These are phyloP conservation scores for Verruconis gallopava DNA, from an alignment of 2,329 filamentous ascomycete genomes.

Conservation along the genomic window DNA sequence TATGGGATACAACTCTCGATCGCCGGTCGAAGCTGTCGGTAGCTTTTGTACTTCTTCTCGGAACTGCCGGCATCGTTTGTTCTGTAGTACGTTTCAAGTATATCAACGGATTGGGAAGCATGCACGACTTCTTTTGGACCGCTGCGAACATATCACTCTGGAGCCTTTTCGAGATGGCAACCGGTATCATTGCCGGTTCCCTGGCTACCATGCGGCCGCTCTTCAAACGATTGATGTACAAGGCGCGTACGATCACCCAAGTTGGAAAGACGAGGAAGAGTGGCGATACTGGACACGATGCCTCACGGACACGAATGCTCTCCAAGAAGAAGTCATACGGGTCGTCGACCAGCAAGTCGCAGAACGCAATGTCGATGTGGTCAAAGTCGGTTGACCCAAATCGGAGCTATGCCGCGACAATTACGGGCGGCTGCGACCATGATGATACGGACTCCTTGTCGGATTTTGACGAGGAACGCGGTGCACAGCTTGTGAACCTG, in stretches of 20 bases:
- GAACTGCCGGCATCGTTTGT: constrained; percentile 18
- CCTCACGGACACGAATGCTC: neutral
- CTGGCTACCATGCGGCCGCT: constrained; percentile 11
- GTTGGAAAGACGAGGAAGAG: neutral
- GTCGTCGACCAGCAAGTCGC: neutral
- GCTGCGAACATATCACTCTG: constrained; percentile 2
- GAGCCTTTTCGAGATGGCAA: constrained; percentile 8
- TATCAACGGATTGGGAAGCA: constrained; percentile 3
- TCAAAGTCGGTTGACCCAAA: neutral
- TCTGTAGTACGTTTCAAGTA: constrained; percentile 11
- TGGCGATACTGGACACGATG: neutral
- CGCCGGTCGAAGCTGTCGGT: constrained; percentile 29
- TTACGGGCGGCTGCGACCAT: constrained; percentile 1
- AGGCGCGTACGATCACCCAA: constrained; percentile 3
- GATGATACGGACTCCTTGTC: neutral
- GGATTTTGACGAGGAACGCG: constrained; percentile 1
- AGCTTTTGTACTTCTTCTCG: constrained; percentile 27
- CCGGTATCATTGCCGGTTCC: constrained; percentile 10
- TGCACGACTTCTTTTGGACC: constrained; percentile 10
- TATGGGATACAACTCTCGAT: constrained; percentile 30
- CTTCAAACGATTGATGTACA: constrained; percentile 7
- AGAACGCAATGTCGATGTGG: neutral
- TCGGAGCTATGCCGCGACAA: constrained; percentile 5
- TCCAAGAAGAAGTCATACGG: neutral
- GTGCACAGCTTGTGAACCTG: neutral